Evolutionary conservation across 345 rosid species (phyloP).

Genomic region (Syzygium jambos): DNA sequence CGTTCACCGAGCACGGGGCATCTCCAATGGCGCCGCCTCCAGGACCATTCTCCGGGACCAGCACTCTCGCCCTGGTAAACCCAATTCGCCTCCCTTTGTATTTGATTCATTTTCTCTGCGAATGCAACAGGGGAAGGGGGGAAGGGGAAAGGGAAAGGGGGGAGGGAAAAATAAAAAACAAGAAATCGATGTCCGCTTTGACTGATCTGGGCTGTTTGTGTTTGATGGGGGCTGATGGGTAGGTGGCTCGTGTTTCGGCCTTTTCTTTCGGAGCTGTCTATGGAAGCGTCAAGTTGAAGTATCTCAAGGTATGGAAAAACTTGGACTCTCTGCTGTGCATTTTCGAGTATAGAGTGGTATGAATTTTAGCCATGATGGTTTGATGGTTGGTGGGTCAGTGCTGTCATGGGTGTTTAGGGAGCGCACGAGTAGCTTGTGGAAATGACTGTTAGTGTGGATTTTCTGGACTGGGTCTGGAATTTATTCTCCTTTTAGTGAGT

Average conservation of each 20-base stretch:
- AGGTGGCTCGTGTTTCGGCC: constrained; percentile 94
- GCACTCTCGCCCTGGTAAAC: constrained; percentile 73
- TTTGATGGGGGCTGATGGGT: background rate
- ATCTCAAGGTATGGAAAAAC: constrained; percentile 41
- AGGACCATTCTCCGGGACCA: constrained; percentile 81
- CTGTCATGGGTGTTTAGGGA: background rate
- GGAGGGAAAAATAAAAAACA: background rate
- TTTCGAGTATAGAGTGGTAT: background rate
- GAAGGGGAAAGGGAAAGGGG: background rate
- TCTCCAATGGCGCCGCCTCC: constrained; percentile 61
- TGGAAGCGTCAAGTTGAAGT: constrained; percentile 81
- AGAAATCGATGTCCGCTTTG: background rate
- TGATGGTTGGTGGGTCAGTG: background rate
- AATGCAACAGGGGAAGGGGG: background rate
- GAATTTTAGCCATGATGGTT: background rate
- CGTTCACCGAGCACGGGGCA: background rate
- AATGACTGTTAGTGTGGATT: background rate
- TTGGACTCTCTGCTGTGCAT: background rate
- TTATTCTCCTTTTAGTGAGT: background rate
- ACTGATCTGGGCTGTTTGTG: background rate
- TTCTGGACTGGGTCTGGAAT: background rate
- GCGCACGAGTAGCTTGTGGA: background rate
- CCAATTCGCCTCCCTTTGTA: background rate
- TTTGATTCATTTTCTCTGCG: background rate
- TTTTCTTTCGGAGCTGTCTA: constrained; percentile 63